Conservation (phyloP, 495 filamentous ascomycete species). For the Lepraria neglecta region DNA sequence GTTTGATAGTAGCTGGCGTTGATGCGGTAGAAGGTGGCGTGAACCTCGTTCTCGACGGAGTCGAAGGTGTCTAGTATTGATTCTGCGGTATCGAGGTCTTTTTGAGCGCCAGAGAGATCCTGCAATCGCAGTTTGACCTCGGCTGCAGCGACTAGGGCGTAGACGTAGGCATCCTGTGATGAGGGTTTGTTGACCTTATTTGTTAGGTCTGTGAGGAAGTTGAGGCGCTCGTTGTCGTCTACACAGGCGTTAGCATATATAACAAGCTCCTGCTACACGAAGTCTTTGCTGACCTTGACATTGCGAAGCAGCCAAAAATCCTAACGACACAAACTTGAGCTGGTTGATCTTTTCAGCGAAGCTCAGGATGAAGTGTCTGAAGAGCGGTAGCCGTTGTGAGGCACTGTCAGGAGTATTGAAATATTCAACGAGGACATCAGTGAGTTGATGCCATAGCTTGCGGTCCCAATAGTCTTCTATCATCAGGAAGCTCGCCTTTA, state of each 20-base stretch:
- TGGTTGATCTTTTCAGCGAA: constrained; percentile 99
- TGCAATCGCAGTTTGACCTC: constrained; percentile 73
- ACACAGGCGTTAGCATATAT: constrained; percentile 1
- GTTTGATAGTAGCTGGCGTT: constrained; percentile 92
- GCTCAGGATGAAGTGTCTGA: constrained; percentile 88
- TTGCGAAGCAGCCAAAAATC: constrained; percentile 77
- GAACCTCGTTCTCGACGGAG: constrained; percentile 90
- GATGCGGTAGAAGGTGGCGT: constrained; percentile 92
- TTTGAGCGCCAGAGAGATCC: constrained; percentile 69
- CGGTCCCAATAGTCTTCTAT: constrained; percentile 99
- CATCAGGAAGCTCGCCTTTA: constrained; percentile 79
- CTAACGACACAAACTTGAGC: constrained; percentile 88
- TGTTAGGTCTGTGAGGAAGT: constrained; percentile 76
- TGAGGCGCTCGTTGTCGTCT: constrained; percentile 85
- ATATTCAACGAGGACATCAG: constrained; percentile 78
- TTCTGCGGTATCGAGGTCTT: constrained; percentile 82
- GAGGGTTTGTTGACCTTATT: constrained; percentile 85
- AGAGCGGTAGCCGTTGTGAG: constrained; percentile 78
- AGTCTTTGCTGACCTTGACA: constrained; percentile 60
- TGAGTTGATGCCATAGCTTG: constrained; percentile 99
- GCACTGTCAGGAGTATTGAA: constrained; percentile 77
- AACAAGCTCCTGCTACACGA: neutral
- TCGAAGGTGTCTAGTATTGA: constrained; percentile 85
- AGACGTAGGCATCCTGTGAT: constrained; percentile 94
- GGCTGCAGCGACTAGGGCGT: constrained; percentile 85